Conservation (phyloP, 2,329 filamentous ascomycete genomes). For the Metarhizium sp. region DNA sequence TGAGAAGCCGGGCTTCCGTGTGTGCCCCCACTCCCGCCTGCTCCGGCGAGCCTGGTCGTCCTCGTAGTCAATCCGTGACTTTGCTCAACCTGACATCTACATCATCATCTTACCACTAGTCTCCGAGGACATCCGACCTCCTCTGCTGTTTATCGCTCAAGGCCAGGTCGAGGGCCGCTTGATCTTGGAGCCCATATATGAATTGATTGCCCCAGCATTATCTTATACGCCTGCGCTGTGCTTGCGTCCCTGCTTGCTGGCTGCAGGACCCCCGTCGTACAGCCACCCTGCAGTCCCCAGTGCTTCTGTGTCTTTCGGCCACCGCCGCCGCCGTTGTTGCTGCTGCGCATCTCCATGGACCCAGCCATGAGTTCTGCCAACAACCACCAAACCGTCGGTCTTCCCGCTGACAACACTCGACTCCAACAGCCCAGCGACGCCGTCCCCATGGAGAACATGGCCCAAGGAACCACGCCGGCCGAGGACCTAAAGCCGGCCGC, state of each 20-base stretch:
- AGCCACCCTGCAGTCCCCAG: not conserved
- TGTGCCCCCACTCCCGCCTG: slow-evolving; percentile 6
- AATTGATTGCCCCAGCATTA: slow-evolving; percentile 10
- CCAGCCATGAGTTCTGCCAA: slow-evolving; percentile 23
- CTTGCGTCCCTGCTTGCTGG: not conserved
- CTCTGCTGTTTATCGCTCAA: not conserved
- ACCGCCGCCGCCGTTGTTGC: slow-evolving; percentile 5
- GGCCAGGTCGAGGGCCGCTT: not conserved
- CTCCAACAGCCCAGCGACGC: slow-evolving; percentile 27
- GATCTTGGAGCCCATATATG: slow-evolving; percentile 2
- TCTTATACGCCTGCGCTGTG: not conserved
- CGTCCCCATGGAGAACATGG: slow-evolving; percentile 26
- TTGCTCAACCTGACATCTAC: slow-evolving; percentile 3
- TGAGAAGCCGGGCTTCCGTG: slow-evolving; percentile 6
- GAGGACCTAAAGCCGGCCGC: slow-evolving; percentile 10
- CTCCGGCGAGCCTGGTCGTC: slow-evolving; percentile 5
- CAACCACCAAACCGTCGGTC: slow-evolving; percentile 6
- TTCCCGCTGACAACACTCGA: slow-evolving; percentile 17
- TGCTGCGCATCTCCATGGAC: slow-evolving; percentile 21
- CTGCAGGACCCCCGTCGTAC: not conserved
- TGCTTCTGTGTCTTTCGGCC: not conserved
- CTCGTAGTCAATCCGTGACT: not conserved
- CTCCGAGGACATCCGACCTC: slow-evolving; percentile 4
- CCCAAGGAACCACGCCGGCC: slow-evolving; percentile 10
- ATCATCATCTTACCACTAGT: slow-evolving; percentile 1